phyloP scores from a whole-genome alignment of 805 yeast species.

The Brettanomyces custersianus region DNA sequence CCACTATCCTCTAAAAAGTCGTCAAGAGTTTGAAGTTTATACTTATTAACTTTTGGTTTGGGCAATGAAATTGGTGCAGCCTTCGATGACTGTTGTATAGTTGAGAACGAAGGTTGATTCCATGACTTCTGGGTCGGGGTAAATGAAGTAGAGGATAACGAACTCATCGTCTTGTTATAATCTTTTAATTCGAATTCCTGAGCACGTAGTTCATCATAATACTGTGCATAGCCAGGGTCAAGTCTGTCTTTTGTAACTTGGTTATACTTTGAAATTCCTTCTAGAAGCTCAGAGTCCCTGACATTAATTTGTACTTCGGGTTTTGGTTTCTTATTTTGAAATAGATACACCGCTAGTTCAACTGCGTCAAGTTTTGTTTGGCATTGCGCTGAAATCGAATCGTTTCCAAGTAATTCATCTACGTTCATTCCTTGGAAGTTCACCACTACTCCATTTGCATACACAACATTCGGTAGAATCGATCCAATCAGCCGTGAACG shows the following conservation, averaged over 20 bases:
- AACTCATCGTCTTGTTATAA: slow-evolving; percentile 19
- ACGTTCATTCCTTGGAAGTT: slow-evolving; percentile 10
- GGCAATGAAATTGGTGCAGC: background rate
- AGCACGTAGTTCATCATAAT: slow-evolving; percentile 19
- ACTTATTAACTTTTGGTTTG: slow-evolving; percentile 24
- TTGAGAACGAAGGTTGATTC: background rate
- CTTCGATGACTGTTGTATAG: background rate
- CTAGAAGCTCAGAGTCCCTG: background rate
- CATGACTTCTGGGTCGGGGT: background rate
- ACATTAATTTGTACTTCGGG: slow-evolving; percentile 5
- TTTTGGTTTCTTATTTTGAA: slow-evolving; percentile 20
- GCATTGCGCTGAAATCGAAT: slow-evolving; percentile 8
- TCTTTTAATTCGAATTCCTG: slow-evolving; percentile 32
- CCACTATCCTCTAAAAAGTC: slow-evolving; percentile 52
- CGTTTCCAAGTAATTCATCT: slow-evolving; percentile 10
- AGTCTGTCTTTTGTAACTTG: slow-evolving; percentile 8
- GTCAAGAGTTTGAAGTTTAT: slow-evolving; percentile 69
- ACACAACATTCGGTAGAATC: slow-evolving; percentile 37
- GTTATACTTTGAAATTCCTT: slow-evolving; percentile 8
- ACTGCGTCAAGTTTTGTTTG: slow-evolving; percentile 16
- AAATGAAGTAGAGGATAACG: slow-evolving; percentile 7
- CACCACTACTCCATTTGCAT: slow-evolving; percentile 17
- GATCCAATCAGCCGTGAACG: slow-evolving; percentile 68
- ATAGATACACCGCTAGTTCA: slow-evolving; percentile 21
- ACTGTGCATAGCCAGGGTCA: slow-evolving; percentile 17